Evolutionary conservation across 257 asterid species (phyloP).

Genomic region (Solanum corneliomulleri): DNA sequence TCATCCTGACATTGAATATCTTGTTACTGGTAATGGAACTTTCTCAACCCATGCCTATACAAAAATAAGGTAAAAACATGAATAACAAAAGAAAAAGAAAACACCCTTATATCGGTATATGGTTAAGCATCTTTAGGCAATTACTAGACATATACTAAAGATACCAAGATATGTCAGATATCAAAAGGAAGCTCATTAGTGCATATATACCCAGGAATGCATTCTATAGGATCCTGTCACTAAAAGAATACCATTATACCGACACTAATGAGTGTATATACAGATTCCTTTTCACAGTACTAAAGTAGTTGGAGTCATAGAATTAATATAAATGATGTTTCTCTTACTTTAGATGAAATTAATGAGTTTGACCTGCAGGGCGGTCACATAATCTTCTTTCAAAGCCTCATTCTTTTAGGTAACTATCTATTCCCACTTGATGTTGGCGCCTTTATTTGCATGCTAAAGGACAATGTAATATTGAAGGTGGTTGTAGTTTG

Average conservation of each 20-base stretch:
- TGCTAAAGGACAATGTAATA: conserved; percentile 68
- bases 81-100: background rate
- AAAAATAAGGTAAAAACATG: background rate
- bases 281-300: background rate
- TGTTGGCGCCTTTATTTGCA: conserved; percentile 73
- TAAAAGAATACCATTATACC: background rate
- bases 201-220: background rate
- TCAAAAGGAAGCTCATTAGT: background rate
- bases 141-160: background rate
- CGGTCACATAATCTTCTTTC: conserved; percentile 96
- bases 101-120: background rate
- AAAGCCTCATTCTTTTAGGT: conserved; percentile 88
- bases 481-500: conserved; percentile 66
- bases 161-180: background rate
- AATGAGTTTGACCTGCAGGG: conserved; percentile 35
- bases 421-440: conserved; percentile 88
- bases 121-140: background rate
- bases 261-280: background rate
- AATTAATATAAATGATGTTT: background rate
- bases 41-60: background rate
- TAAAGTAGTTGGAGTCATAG: background rate
- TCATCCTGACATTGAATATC: conserved; percentile 84
- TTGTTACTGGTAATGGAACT: conserved; percentile 64
- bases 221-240: background rate
- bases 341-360: background rate